Base-by-base conservation (phyloP, 73 alveolate genomes). In the Paramecium caudatum region DNA sequence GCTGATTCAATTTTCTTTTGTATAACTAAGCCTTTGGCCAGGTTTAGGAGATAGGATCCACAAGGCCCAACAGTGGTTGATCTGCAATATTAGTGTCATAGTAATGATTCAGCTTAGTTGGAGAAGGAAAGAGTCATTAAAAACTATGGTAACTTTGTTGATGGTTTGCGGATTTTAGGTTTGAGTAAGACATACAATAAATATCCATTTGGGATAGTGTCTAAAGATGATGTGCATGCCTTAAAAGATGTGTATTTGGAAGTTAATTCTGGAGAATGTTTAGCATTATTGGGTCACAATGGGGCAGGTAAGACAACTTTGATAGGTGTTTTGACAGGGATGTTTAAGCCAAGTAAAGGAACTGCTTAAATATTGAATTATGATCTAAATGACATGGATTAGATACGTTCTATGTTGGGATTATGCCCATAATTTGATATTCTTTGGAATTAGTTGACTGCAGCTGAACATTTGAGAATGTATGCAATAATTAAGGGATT, bases 221-320 rank as follows among this genome's bases (percentile, higher is more conserved):
- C 95, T 1, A 46, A 82, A 49, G 82, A 74, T 39, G 92, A 91
- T 61, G 87, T 90, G 19, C 94, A 90, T 47, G 95, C 95, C 2
- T 47, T 91, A 19, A 47, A 90, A 27, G 83, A 65, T 48, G 36
- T 90, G 3, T 91, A 62, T 55, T 82, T 91, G 12, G 90, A 86
- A 90, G 90, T 91, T 4, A 37, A 62, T 46, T 49, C 80, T 27
- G 85, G 90, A 32, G 97, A 96, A 65, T 74, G 94, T 16, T 46
- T 96, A 33, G 92, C 95, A 17, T 68, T 96, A 2, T 91, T 96
- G 3, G 99, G 99, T 2, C 98, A 96, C 55, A 96, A 96, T 86
- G 99, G 99, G 9, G 99, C 99, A 13, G 99, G 99, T 16, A 96
- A 96, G 49, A 78, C 98, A 9, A 96, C 99, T 1, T 61, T 96